Evolutionary conservation across 352 stramenopile genomes (phyloP).

Genomic region (Elongisporangium anandrum): DNA sequence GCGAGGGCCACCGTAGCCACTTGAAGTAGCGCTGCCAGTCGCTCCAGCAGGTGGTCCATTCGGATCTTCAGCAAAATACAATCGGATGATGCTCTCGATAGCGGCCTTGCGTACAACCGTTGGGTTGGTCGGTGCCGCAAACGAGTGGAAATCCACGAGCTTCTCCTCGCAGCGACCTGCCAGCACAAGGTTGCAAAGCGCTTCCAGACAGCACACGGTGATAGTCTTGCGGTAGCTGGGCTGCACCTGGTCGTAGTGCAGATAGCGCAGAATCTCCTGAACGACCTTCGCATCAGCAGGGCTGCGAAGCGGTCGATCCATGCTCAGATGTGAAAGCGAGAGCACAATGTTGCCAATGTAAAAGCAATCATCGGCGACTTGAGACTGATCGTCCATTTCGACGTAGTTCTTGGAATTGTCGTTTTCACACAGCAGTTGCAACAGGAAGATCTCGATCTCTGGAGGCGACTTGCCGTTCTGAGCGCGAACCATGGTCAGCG

Average conservation of each 20-base stretch:
- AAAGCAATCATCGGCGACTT: constrained; percentile 82
- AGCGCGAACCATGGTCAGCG: constrained; percentile 68
- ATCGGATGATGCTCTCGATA: constrained; percentile 78
- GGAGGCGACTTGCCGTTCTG: constrained; percentile 75
- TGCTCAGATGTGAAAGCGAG: constrained; percentile 58
- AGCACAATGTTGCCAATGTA: constrained; percentile 80
- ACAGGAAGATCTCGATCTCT: constrained; percentile 75
- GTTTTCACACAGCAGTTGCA: constrained; percentile 78
- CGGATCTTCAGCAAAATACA: constrained; percentile 82
- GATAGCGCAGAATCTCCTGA: constrained; percentile 67
- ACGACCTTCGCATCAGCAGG: constrained; percentile 48
- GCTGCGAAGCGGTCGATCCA: constrained; percentile 54
- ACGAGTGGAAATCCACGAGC: constrained; percentile 65
- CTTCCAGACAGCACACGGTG: constrained; percentile 78
- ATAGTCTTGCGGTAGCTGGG: constrained; percentile 80
- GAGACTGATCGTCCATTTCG: constrained; percentile 82
- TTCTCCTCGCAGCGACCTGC: constrained; percentile 65
- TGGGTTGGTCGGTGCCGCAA: constrained; percentile 63
- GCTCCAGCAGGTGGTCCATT: constrained; percentile 14
- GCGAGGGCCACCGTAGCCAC: constrained; percentile 3
- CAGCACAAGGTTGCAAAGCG: constrained; percentile 74
- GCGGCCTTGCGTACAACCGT: constrained; percentile 77
- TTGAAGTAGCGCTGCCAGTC: constrained; percentile 3
- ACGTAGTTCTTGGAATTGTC: constrained; percentile 90
- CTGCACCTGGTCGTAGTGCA: constrained; percentile 84